Conservation (phyloP, 1,284 basidiomycete genomes). For the Cutaneotrichosporon sp. region DNA sequence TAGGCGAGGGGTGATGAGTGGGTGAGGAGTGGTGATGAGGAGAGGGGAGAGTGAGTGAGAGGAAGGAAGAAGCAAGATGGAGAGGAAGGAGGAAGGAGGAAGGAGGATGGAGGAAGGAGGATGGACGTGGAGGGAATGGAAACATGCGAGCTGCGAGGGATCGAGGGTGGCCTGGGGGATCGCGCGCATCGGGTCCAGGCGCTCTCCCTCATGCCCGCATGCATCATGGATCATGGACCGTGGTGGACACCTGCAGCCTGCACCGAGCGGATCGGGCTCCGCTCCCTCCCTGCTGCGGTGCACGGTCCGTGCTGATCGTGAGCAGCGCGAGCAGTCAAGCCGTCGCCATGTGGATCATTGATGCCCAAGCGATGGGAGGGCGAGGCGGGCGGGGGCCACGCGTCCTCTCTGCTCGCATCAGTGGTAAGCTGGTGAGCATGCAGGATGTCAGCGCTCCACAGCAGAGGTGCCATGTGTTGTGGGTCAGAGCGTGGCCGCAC, state of each 20-base stretch:
- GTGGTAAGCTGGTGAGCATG: too few relatives aligned
- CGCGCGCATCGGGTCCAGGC: too few relatives aligned
- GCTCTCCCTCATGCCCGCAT: neutral
- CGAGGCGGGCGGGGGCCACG: too few relatives aligned
- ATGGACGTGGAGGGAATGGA: neutral
- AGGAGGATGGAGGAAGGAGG: too few relatives aligned
- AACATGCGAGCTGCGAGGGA: too few relatives aligned
- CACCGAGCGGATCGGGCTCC: neutral
- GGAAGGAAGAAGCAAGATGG: neutral
- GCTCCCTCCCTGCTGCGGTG: neutral
- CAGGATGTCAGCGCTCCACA: too few relatives aligned
- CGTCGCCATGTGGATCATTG: neutral
- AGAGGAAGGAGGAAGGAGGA: neutral
- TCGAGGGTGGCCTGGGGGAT: too few relatives aligned
- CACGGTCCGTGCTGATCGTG: neutral
- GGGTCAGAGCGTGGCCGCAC: neutral
- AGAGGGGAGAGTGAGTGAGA: neutral
- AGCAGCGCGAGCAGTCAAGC: neutral
- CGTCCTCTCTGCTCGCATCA: too few relatives aligned
- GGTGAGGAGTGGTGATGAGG: too few relatives aligned
- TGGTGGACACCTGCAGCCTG: too few relatives aligned
- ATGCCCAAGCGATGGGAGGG: neutral
- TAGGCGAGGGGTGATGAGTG: too few relatives aligned
- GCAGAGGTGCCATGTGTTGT: neutral
- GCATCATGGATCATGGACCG: too few relatives aligned